These are phyloP conservation scores for Phaeosphaeriaceae sp. DNA, from an alignment of 2,329 filamentous ascomycete species.

Conservation along the genomic window DNA sequence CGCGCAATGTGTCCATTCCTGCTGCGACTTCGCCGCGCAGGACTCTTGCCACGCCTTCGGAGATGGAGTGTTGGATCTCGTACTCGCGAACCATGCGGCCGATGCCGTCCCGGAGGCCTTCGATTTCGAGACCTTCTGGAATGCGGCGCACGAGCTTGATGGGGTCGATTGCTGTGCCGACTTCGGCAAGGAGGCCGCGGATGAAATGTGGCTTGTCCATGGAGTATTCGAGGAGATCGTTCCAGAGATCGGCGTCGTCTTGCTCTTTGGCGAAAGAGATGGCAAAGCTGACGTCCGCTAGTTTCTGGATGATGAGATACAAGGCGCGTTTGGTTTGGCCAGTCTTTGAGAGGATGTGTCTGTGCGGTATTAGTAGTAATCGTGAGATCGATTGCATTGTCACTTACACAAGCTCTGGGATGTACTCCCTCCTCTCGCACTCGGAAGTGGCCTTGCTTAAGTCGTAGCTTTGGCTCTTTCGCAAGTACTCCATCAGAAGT, in stretches of 20 bases:
- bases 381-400: not conserved
- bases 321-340: slow-evolving; percentile 91
- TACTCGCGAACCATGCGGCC: slow-evolving; percentile 93
- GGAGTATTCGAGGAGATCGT: slow-evolving; percentile 90
- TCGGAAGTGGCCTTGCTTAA: slow-evolving; percentile 79
- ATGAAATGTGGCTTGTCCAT: slow-evolving; percentile 99
- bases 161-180: slow-evolving; percentile 91
- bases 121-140: slow-evolving; percentile 89
- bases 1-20: slow-evolving; percentile 81
- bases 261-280: slow-evolving; percentile 95
- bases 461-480: slow-evolving; percentile 83
- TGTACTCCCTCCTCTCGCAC: slow-evolving; percentile 81
- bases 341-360: slow-evolving; percentile 89
- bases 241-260: slow-evolving; percentile 91
- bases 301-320: slow-evolving; percentile 90
- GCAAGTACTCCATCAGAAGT: slow-evolving; percentile 86
- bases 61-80: slow-evolving; percentile 93
- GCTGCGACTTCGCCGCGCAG: slow-evolving; percentile 84
- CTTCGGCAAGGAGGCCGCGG: slow-evolving; percentile 86
- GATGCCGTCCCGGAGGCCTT: slow-evolving; percentile 86
- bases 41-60: slow-evolving; percentile 85
- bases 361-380: slow-evolving; percentile 27
- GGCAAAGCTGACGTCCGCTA: slow-evolving; percentile 88
- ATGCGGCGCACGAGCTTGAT: slow-evolving; percentile 90
- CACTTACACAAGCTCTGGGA: slow-evolving; percentile 81